phyloP scores from a whole-genome alignment of 345 rosid species.

The Corchorus olitorius region DNA sequence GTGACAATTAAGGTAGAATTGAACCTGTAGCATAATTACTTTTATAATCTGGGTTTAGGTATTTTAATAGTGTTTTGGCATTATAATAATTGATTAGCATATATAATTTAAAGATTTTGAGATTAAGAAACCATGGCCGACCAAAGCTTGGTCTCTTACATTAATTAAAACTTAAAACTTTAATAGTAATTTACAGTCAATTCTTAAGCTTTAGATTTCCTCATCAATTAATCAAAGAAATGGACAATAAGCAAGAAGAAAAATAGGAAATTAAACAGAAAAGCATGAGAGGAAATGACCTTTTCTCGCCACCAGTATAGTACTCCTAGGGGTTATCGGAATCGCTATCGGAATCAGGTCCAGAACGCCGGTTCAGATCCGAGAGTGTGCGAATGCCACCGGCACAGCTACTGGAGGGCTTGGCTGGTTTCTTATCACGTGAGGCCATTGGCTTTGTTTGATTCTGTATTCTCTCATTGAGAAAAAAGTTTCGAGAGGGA shows the following conservation, averaged over 20 bases:
- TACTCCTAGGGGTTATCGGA: slow-evolving; percentile 83
- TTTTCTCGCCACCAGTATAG: slow-evolving; percentile 95
- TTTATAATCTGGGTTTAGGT: no score
- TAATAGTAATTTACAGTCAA: no score
- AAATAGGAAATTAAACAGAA: not conserved
- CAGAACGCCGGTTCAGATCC: slow-evolving; percentile 77
- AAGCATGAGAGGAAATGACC: slow-evolving; percentile 39
- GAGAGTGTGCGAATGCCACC: slow-evolving; percentile 81
- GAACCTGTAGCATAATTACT: no score
- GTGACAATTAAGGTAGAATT: no score
- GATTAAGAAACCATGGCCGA: no score
- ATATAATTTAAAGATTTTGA: no score
- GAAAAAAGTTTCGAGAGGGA: not conserved
- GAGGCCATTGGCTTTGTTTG: slow-evolving; percentile 56
- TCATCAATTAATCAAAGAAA: not conserved
- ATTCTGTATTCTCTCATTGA: not conserved
- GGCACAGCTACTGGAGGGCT: slow-evolving; percentile 58
- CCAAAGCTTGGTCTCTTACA: no score
- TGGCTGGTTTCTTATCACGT: slow-evolving; percentile 72
- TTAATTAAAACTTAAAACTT: no score
- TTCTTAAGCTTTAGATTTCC: no score
- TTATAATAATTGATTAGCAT: no score
- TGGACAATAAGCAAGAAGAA: not conserved
- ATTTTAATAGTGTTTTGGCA: no score
- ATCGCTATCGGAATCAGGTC: slow-evolving; percentile 80